Percentiles rank a stretch among this genome's conserved stretches.
Evolutionary conservation across 129 eudicot genomes (phyloP).

Genomic region (carrot (Daucus carota)): DNA sequence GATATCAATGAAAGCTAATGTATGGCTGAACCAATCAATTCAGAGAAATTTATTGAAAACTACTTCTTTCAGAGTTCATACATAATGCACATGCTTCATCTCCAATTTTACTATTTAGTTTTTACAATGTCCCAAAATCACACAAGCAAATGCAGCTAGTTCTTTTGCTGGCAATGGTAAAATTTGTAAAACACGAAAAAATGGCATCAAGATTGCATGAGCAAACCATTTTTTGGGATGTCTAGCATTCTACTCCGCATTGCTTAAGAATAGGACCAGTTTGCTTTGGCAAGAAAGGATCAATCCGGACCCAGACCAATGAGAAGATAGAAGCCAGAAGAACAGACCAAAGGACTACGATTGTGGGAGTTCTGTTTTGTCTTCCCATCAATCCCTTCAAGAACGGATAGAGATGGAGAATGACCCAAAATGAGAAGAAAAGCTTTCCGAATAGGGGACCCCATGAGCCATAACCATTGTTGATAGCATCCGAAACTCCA

Average conservation of each 20-base stretch:
- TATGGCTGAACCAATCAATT: constrained; percentile 25
- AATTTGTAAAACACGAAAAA: background rate
- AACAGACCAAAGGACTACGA: constrained; percentile 89
- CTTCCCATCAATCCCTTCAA: constrained; percentile 96
- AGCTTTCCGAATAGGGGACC: constrained; percentile 91
- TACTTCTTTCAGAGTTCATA: background rate
- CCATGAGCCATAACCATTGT: constrained; percentile 96
- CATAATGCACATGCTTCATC: background rate
- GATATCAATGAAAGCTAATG: constrained; percentile 69
- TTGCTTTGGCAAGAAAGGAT: constrained; percentile 96
- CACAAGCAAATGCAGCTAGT: constrained; percentile 11
- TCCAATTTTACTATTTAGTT: background rate
- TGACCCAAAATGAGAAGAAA: constrained; percentile 91
- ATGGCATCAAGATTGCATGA: background rate
- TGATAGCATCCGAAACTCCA: constrained; percentile 88
- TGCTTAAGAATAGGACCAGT: constrained; percentile 88
- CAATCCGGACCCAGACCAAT: constrained; percentile 94
- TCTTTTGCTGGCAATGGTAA: background rate
- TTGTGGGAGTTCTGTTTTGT: constrained; percentile 95
- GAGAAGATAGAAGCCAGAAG: constrained; percentile 92
- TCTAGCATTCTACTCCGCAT: constrained; percentile 91
- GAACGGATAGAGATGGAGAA: constrained; percentile 91
- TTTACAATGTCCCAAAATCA: constrained; percentile 5
- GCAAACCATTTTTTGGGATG: background rate
- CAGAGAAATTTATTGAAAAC: background rate